These are phyloP conservation scores for Suillus ampliporus DNA, from an alignment of 768 basidiomycete genomes.

Conservation along the genomic window DNA sequence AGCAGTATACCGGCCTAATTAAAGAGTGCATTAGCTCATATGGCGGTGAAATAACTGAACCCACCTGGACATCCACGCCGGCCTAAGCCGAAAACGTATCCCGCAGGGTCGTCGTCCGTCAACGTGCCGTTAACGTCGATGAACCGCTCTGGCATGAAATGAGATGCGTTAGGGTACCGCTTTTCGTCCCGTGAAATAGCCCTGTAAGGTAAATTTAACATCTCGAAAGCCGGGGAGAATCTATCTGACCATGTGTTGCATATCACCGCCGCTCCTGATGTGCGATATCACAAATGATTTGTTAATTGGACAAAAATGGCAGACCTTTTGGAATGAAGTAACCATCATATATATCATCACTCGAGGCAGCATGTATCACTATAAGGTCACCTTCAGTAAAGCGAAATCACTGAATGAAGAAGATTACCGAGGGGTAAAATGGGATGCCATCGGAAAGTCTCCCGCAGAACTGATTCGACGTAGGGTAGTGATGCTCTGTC, in stretches of 20 bases:
- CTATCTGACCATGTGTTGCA: constrained; percentile 1
- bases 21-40: not conserved
- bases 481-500: constrained; percentile 1
- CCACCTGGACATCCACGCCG: constrained; percentile 15
- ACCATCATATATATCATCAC: constrained; percentile 46
- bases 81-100: constrained; percentile 15
- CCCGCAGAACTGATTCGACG: constrained; percentile 1
- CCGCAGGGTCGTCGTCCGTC: constrained; percentile 12
- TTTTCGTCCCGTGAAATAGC: constrained; percentile 8
- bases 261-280: not conserved
- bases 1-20: constrained; percentile 7
- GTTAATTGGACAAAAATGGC: not conserved
- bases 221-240: not conserved
- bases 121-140: constrained; percentile 4
- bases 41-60: not conserved
- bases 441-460: not conserved
- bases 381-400: not conserved
- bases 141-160: constrained; percentile 20
- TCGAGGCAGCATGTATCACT: constrained; percentile 3
- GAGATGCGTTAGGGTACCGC: constrained; percentile 11
- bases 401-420: not conserved
- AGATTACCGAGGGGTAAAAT: not conserved
- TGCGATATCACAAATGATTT: not conserved
- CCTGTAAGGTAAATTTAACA: not conserved
- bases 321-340: constrained; percentile 33